phyloP scores from a whole-genome alignment of 2,329 filamentous ascomycete species.

The Scedosporium apiospermum region DNA sequence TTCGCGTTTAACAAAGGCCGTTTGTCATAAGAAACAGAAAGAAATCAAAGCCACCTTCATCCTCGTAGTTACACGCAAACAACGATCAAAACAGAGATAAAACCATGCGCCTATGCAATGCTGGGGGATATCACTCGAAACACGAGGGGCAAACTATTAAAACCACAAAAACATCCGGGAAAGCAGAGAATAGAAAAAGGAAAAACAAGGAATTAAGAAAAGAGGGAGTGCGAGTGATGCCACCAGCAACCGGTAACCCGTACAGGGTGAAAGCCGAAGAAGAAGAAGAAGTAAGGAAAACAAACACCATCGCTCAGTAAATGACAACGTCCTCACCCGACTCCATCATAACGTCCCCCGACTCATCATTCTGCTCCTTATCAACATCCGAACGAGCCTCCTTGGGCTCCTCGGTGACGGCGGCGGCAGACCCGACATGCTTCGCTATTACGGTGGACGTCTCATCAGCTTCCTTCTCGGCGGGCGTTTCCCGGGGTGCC shows the following conservation, averaged over 20 bases:
- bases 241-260: not conserved
- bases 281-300: not conserved
- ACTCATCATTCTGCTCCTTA: conserved; percentile 54
- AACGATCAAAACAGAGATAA: not conserved
- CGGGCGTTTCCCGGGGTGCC: not conserved
- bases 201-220: not conserved
- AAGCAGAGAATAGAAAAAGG: not conserved
- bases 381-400: conserved; percentile 11
- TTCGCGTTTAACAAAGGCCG: too few species aligned
- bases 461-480: conserved; percentile 2
- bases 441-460: not conserved
- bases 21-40: not conserved
- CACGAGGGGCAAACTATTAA: not conserved
- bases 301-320: conserved; percentile 45
- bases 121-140: not conserved
- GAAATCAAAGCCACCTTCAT: not conserved
- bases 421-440: conserved; percentile 4
- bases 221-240: too few species aligned
- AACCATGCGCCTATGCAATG: conserved; percentile 1
- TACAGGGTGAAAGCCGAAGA: not conserved
- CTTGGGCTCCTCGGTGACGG: conserved; percentile 10
- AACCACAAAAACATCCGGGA: not conserved
- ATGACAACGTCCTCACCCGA: conserved; percentile 87
- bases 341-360: conserved; percentile 69
- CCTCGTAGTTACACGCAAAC: not conserved